Evolutionary conservation across 2,329 filamentous ascomycete species (phyloP).

Genomic region (Cadophora sp.): DNA sequence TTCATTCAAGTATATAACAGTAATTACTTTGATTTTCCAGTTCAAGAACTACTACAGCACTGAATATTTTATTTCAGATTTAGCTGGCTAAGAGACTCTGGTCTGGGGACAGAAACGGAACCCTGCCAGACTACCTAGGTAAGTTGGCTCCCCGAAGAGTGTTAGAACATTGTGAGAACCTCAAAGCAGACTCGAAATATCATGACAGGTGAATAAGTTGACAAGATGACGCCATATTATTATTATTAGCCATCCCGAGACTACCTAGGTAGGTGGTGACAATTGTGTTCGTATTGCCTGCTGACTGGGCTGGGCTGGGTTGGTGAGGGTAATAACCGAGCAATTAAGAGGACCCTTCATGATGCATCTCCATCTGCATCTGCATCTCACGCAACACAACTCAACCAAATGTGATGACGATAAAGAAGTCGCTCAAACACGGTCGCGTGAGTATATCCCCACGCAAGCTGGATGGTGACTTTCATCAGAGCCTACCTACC

Average conservation of each 20-base stretch:
- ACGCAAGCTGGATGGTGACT: neutral
- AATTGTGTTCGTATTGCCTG: neutral
- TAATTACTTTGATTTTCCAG: too few species aligned
- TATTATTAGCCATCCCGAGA: neutral
- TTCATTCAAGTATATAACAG: too few species aligned
- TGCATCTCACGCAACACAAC: constrained; percentile 15
- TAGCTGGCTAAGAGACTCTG: too few species aligned
- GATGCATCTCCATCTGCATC: neutral
- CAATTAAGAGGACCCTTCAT: constrained; percentile 3
- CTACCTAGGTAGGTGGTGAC: neutral
- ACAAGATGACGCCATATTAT: neutral
- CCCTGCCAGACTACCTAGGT: too few species aligned
- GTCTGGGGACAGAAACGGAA: too few species aligned
- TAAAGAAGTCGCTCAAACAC: neutral
- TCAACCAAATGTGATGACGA: neutral
- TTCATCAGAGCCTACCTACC: neutral
- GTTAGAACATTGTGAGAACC: too few species aligned
- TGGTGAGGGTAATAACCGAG: neutral
- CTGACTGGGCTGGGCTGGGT: neutral
- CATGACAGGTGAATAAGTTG: neutral
- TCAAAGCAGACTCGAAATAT: too few species aligned
- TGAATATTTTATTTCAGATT: too few species aligned
- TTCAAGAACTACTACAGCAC: too few species aligned
- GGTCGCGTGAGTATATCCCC: constrained; percentile 23
- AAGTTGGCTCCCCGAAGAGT: too few species aligned